phyloP scores from a whole-genome alignment of 768 basidiomycete genomes.

The Sistotremastrum niveocremeum region DNA sequence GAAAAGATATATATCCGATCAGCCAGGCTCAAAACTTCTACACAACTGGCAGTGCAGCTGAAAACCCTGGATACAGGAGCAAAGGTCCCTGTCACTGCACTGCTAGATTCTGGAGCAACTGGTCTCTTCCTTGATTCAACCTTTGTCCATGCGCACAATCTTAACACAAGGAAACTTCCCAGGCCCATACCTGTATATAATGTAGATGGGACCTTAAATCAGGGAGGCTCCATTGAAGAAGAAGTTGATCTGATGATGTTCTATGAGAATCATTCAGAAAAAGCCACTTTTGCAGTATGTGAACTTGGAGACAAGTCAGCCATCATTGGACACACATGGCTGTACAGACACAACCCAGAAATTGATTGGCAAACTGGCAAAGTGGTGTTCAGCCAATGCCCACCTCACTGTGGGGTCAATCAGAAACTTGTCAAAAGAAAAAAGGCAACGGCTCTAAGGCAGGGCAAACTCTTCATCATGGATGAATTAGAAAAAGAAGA shows the following conservation, averaged over 20 bases:
- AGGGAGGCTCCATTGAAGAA: slow-evolving; percentile 6
- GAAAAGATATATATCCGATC: too few relatives aligned
- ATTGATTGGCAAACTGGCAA: slow-evolving; percentile 4
- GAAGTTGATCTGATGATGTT: not conserved
- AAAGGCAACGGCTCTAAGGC: too few relatives aligned
- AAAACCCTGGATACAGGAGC: too few relatives aligned
- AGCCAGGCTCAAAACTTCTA: too few relatives aligned
- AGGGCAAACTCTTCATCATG: too few relatives aligned
- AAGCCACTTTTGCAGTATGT: not conserved
- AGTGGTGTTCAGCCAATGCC: too few relatives aligned
- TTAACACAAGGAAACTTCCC: slow-evolving; percentile 3
- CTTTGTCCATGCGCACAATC: slow-evolving; percentile 2
- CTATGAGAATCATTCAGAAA: not conserved
- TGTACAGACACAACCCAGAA: not conserved
- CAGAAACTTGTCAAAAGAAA: too few relatives aligned
- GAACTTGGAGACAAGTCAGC: not conserved
- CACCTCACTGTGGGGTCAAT: too few relatives aligned
- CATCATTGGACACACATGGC: slow-evolving; percentile 2
- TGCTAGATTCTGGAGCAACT: slow-evolving; percentile 1
- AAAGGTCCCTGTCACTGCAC: too few relatives aligned
- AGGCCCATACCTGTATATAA: slow-evolving; percentile 10
- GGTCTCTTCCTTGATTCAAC: slow-evolving; percentile 1
- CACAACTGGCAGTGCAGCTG: too few relatives aligned
- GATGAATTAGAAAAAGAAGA: too few relatives aligned
- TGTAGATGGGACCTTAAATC: slow-evolving; percentile 8